Conservation (phyloP, 2,329 filamentous ascomycete species). For the Cladosporium austrohemisphaericum region DNA sequence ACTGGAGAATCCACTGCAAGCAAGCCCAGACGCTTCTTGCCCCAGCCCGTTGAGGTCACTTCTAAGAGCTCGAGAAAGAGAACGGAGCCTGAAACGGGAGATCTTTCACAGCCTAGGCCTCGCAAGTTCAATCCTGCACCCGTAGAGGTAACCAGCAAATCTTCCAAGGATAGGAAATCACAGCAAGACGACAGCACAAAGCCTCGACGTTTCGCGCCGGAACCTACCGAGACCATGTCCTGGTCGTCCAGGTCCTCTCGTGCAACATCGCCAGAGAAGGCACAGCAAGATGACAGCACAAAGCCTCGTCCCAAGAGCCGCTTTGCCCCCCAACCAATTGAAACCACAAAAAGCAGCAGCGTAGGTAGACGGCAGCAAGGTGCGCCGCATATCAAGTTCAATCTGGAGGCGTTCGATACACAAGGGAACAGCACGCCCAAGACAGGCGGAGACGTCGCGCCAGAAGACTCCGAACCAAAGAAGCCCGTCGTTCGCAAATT, state of each 20-base stretch:
- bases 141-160: constrained; percentile 67
- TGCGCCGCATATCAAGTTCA: constrained; percentile 26
- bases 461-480: constrained; percentile 18
- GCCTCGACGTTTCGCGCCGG: constrained; percentile 26
- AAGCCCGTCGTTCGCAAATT: constrained; percentile 53
- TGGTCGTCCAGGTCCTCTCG: constrained; percentile 9
- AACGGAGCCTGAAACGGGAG: constrained; percentile 19
- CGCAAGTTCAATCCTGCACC: constrained; percentile 64
- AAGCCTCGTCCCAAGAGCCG: constrained; percentile 22
- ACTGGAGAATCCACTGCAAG: constrained; percentile 19
- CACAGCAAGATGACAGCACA: constrained; percentile 17
- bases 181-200: constrained; percentile 24
- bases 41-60: constrained; percentile 71
- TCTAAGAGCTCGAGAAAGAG: constrained; percentile 50
- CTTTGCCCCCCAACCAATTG: constrained; percentile 34
- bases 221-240: constrained; percentile 41
- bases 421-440: constrained; percentile 2
- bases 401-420: constrained; percentile 33
- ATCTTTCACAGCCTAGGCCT: constrained; percentile 32
- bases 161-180: constrained; percentile 37
- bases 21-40: constrained; percentile 53
- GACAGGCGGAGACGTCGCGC: constrained; percentile 3
- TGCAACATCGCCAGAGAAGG: constrained; percentile 26
- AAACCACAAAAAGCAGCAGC: constrained; percentile 27
- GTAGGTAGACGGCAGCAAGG: constrained; percentile 20